A percentile compares a stretch with the other conserved stretches of the same genome.
phyloP scores from a whole-genome alignment of 2,329 filamentous ascomycete genomes.

The Ophiocordyceps polyrhachis-furcata region DNA sequence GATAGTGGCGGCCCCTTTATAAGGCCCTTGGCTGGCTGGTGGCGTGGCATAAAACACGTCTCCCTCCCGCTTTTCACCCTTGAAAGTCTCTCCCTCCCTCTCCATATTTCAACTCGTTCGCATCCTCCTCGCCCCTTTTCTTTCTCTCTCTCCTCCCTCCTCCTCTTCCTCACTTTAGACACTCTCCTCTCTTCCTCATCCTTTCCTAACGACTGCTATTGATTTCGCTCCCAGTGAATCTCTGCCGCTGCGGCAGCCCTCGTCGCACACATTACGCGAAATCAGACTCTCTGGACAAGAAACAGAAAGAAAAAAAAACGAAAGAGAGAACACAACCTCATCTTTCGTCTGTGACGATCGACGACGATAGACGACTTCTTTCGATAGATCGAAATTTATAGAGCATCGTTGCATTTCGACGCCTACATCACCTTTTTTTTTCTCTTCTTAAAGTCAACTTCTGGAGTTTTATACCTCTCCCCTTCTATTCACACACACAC shows the following conservation, averaged over 20 bases:
- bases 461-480: conserved; percentile 7
- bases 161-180: conserved; percentile 6
- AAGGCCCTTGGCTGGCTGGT: background rate
- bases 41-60: conserved; percentile 1
- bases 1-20: conserved; percentile 2
- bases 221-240: conserved; percentile 10
- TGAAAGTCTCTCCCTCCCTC: background rate
- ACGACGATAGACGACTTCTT: conserved; percentile 1
- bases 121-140: conserved; percentile 4
- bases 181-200: conserved; percentile 18
- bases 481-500: background rate
- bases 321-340: conserved; percentile 25
- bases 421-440: background rate
- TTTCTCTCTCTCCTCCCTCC: conserved; percentile 11
- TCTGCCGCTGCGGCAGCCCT: conserved; percentile 14
- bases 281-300: conserved; percentile 6
- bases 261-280: conserved; percentile 4
- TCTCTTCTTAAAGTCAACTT: background rate
- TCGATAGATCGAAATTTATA: conserved; percentile 1
- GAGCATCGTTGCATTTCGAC: conserved; percentile 3
- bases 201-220: conserved; percentile 12
- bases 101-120: conserved; percentile 1
- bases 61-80: conserved; percentile 1
- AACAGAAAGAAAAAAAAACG: conserved; percentile 18
- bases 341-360: conserved; percentile 18